These are phyloP conservation scores for Boletellus deceptivus DNA, from an alignment of 1,284 basidiomycete genomes.

Conservation along the genomic window DNA sequence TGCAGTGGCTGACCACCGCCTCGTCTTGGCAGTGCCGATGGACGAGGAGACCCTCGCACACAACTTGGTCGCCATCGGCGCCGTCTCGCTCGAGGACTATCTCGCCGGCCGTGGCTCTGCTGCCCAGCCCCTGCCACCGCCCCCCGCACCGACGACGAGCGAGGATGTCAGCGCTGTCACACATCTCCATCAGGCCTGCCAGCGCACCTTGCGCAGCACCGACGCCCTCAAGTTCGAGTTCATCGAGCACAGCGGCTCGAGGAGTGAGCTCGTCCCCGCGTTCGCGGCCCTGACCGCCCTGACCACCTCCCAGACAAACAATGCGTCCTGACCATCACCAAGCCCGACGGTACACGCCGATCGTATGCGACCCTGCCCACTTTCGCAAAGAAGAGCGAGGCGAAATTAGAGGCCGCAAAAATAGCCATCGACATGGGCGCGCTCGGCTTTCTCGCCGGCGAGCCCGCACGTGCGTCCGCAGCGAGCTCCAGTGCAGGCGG, in stretches of 20 bases:
- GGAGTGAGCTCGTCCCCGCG: constrained; percentile 29
- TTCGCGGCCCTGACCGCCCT: neutral
- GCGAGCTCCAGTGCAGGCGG: constrained; percentile 1
- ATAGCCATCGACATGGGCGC: constrained; percentile 57
- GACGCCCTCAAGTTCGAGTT: constrained; percentile 44
- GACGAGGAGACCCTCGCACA: constrained; percentile 13
- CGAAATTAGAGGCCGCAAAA: constrained; percentile 49
- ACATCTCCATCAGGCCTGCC: constrained; percentile 44
- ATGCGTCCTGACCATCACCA: constrained; percentile 57
- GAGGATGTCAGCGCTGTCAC: constrained; percentile 24
- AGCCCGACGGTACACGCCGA: constrained; percentile 47
- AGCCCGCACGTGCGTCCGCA: constrained; percentile 33
- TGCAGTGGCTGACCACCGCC: constrained; percentile 2
- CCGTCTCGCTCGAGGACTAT: constrained; percentile 24
- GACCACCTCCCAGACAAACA: constrained; percentile 42
- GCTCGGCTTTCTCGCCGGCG: constrained; percentile 51
- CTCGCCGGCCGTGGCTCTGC: constrained; percentile 1
- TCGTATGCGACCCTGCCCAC: constrained; percentile 49
- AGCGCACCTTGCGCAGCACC: constrained; percentile 39
- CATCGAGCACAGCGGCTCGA: constrained; percentile 36
- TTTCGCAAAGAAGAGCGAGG: constrained; percentile 46
- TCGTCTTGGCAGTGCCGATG: neutral
- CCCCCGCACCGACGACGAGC: neutral
- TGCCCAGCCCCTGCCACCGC: neutral
- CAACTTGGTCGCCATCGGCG: constrained; percentile 21